phyloP scores from a whole-genome alignment of 139 green algal species.

The Mychonastes homosphaera region DNA sequence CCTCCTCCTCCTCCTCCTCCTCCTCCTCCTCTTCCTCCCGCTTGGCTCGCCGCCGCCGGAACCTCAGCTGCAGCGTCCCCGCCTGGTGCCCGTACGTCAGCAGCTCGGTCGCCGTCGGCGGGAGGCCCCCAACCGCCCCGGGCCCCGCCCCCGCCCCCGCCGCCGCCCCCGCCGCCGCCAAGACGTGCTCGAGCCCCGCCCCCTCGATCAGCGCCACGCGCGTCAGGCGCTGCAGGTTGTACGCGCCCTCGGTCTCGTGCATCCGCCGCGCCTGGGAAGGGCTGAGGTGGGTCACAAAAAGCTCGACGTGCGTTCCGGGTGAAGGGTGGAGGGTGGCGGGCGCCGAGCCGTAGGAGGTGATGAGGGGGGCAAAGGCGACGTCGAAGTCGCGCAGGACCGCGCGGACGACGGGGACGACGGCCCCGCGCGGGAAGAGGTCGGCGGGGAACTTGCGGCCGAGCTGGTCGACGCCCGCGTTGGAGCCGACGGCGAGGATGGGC shows the following conservation, averaged over 20 bases:
- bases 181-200: slow-evolving; percentile 9
- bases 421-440: slow-evolving; percentile 25
- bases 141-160: neutral
- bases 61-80: slow-evolving; percentile 31
- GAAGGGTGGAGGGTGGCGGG: slow-evolving; percentile 46
- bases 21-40: too few relatives aligned
- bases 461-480: slow-evolving; percentile 49
- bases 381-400: slow-evolving; percentile 45
- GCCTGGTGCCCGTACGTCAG: slow-evolving; percentile 42
- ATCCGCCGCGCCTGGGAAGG: slow-evolving; percentile 31
- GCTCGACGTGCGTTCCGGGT: slow-evolving; percentile 27
- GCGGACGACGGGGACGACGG: slow-evolving; percentile 39
- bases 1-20: neutral
- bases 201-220: slow-evolving; percentile 32
- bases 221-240: slow-evolving; percentile 33
- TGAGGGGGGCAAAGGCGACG: slow-evolving; percentile 48
- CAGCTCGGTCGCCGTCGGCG: neutral
- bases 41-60: slow-evolving; percentile 8
- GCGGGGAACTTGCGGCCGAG: slow-evolving; percentile 41
- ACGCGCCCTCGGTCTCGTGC: slow-evolving; percentile 47
- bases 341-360: slow-evolving; percentile 43
- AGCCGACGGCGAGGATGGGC: slow-evolving; percentile 53
- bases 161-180: neutral
- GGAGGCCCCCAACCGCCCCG: neutral
- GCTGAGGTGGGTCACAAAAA: slow-evolving; percentile 45